Evolutionary conservation across 2,329 filamentous ascomycete genomes (phyloP).

Genomic region (Aureobasidium sp.): DNA sequence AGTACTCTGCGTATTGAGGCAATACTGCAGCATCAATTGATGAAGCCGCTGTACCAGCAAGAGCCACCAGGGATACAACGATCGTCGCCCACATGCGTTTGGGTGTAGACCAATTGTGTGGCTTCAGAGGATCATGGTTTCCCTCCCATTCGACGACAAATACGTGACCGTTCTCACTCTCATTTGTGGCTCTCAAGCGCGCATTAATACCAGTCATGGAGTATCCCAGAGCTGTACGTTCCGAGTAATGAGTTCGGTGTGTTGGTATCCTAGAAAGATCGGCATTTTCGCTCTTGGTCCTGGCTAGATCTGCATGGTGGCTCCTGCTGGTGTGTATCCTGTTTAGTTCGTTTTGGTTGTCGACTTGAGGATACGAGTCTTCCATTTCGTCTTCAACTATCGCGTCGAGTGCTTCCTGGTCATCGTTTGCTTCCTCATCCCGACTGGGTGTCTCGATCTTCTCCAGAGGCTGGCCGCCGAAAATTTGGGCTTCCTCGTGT

Average conservation of each 20-base stretch:
- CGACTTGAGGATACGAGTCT: conserved; percentile 1
- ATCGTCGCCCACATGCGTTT: conserved; percentile 7
- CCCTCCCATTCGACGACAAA: conserved; percentile 13
- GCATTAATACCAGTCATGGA: conserved; percentile 11
- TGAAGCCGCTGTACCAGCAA: conserved; percentile 4
- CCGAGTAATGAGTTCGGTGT: conserved; percentile 11
- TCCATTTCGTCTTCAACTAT: conserved; percentile 3
- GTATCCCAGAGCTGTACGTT: conserved; percentile 10
- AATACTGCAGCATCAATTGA: conserved; percentile 10
- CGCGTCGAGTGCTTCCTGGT: background rate
- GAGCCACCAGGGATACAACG: conserved; percentile 1
- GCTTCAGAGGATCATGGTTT: conserved; percentile 5
- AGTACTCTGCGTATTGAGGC: conserved; percentile 9
- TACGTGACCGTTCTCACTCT: conserved; percentile 10
- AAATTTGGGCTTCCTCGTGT: background rate
- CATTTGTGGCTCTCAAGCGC: conserved; percentile 10
- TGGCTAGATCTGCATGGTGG: background rate
- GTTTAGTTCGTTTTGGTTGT: conserved; percentile 5
- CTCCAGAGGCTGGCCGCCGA: background rate
- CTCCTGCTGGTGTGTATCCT: conserved; percentile 3
- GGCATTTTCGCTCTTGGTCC: background rate
- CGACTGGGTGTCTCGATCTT: background rate
- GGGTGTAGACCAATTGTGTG: conserved; percentile 8
- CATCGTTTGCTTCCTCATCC: background rate
- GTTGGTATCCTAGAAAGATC: conserved; percentile 8